Percentiles rank a stretch among this genome's conserved stretches.
Evolutionary conservation across 768 basidiomycete species (phyloP).

Genomic region (Cystobasidium onofrii): DNA sequence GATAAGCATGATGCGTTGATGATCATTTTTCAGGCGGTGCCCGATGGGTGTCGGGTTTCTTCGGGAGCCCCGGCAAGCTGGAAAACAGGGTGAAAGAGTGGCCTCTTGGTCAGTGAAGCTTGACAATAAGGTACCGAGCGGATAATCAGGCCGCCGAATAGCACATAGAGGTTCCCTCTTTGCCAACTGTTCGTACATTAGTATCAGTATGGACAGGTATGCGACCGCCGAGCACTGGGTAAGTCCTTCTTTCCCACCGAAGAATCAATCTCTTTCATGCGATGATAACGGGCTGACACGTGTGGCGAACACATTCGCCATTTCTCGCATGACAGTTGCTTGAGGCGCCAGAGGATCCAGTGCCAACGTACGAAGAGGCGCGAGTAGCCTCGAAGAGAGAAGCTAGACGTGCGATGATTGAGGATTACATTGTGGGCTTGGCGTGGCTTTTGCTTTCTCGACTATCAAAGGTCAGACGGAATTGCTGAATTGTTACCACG

Average conservation of each 20-base stretch:
- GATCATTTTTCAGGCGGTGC: no score
- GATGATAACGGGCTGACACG: conserved; percentile 2
- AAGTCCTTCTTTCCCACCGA: background rate
- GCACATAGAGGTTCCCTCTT: background rate
- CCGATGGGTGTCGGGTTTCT: no score
- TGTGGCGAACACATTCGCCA: background rate
- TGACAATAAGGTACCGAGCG: no score
- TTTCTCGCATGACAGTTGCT: background rate
- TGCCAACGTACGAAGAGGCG: conserved; percentile 2
- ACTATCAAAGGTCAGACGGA: background rate
- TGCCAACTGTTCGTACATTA: background rate
- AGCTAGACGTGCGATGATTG: conserved; percentile 9
- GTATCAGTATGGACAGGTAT: background rate
- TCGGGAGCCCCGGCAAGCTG: no score
- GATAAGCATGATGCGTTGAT: no score
- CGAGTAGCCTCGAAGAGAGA: background rate
- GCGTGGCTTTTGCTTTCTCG: background rate
- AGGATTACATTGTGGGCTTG: background rate
- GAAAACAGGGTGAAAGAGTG: no score
- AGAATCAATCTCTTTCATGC: background rate
- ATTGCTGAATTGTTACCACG: background rate
- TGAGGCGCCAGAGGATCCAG: conserved; percentile 4
- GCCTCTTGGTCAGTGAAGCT: no score
- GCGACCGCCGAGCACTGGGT: background rate
- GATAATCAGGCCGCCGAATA: background rate